Conservation (phyloP, 257 asterid species). For the Ophiorrhiza pumila region DNA sequence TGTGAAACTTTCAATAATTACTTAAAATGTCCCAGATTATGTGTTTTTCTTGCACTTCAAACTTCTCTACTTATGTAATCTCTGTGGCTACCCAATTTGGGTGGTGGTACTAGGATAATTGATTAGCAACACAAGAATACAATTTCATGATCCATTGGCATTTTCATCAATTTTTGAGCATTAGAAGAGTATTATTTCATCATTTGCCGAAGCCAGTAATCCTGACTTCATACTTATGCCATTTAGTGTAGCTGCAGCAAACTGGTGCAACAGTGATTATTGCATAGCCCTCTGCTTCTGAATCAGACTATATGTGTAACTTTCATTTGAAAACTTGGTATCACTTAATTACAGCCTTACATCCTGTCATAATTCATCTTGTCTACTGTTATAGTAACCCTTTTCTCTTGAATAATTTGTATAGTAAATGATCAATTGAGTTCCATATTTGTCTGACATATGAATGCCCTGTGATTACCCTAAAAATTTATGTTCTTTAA, state of each 20-base stretch:
- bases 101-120: not conserved
- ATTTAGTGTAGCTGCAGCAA: not conserved
- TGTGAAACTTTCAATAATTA: not conserved
- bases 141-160: not conserved
- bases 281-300: not conserved
- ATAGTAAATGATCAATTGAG: not conserved
- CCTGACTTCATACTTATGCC: not conserved
- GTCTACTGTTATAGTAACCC: not conserved
- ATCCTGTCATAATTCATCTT: not conserved
- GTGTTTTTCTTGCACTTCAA: not conserved
- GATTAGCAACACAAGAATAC: not conserved
- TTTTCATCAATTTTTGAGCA: not conserved
- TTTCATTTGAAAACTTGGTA: not conserved
- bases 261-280: not conserved
- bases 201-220: not conserved
- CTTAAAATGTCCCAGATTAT: not conserved
- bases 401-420: not conserved
- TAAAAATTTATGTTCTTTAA: not conserved
- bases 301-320: not conserved
- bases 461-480: not conserved
- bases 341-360: not conserved
- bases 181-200: not conserved
- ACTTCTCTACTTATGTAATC: not conserved
- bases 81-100: not conserved
- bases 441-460: not conserved